phyloP scores from a whole-genome alignment of 2,329 filamentous ascomycete genomes.

The Aspergillus flavus region DNA sequence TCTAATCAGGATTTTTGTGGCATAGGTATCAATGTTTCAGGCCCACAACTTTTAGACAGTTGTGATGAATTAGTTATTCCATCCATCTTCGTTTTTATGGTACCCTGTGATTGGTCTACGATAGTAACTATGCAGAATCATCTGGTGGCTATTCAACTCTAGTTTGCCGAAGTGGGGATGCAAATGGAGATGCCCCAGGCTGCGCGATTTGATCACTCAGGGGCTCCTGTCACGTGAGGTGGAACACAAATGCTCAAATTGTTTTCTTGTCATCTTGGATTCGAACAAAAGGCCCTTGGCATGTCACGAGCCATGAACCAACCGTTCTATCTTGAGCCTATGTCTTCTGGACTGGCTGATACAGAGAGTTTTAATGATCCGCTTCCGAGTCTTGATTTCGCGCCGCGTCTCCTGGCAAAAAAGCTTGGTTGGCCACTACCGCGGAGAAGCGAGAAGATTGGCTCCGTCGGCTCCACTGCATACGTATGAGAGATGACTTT shows the following conservation, averaged over 20 bases:
- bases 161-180: background rate
- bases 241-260: background rate
- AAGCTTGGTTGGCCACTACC: constrained; percentile 7
- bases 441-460: constrained; percentile 4
- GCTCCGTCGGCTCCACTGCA: constrained; percentile 11
- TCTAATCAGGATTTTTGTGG: too few species aligned
- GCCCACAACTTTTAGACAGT: background rate
- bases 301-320: background rate
- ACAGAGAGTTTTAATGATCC: background rate
- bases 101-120: background rate
- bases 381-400: background rate
- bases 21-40: too few species aligned
- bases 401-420: constrained; percentile 4
- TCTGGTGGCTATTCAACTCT: background rate
- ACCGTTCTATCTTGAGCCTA: too few species aligned
- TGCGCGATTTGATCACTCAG: too few species aligned
- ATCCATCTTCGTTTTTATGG: background rate
- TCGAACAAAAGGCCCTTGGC: background rate
- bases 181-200: too few species aligned
- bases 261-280: background rate
- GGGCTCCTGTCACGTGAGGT: background rate
- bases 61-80: background rate
- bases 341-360: background rate
- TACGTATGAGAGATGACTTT: constrained; percentile 4
- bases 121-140: background rate